A percentile compares a stretch with the other conserved stretches of the same genome.
phyloP scores from a whole-genome alignment of 768 basidiomycete genomes.

The Epithele typhae region DNA sequence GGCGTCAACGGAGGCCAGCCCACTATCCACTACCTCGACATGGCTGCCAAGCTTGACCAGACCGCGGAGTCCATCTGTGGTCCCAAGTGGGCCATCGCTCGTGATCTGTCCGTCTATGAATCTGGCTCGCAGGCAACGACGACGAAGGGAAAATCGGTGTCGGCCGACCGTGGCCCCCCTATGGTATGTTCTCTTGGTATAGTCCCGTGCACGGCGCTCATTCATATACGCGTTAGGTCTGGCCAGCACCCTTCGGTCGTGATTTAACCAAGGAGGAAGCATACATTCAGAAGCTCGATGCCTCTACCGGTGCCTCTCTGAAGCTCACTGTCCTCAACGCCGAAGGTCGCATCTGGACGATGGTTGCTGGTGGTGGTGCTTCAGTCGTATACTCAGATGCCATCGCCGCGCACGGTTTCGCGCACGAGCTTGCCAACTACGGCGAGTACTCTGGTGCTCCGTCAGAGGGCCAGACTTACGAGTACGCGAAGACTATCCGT shows the following conservation, averaged over 20 bases:
- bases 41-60: conserved; percentile 99
- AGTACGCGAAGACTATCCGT: conserved; percentile 98
- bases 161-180: conserved; percentile 92
- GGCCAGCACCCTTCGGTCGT: conserved; percentile 94
- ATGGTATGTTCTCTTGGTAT: conserved; percentile 53
- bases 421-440: conserved; percentile 98
- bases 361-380: conserved; percentile 97
- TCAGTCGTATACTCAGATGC: conserved; percentile 70
- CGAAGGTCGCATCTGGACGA: conserved; percentile 97
- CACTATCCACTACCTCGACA: conserved; percentile 93
- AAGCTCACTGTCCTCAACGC: conserved; percentile 96
- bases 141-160: conserved; percentile 45
- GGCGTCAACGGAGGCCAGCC: conserved; percentile 63
- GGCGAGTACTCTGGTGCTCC: conserved; percentile 99
- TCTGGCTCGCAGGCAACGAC: conserved; percentile 37
- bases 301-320: conserved; percentile 94
- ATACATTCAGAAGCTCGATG: conserved; percentile 98
- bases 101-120: conserved; percentile 79
- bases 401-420: conserved; percentile 89
- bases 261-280: conserved; percentile 98
- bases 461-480: conserved; percentile 96
- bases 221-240: conserved; percentile 40
- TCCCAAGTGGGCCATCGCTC: conserved; percentile 97
- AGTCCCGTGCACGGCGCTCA: no score
- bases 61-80: conserved; percentile 98